Evolutionary conservation across 2,329 filamentous ascomycete species (phyloP), one percentile per base, ranked within the genome.

Genomic region (Diaporthe sp.): DNA sequence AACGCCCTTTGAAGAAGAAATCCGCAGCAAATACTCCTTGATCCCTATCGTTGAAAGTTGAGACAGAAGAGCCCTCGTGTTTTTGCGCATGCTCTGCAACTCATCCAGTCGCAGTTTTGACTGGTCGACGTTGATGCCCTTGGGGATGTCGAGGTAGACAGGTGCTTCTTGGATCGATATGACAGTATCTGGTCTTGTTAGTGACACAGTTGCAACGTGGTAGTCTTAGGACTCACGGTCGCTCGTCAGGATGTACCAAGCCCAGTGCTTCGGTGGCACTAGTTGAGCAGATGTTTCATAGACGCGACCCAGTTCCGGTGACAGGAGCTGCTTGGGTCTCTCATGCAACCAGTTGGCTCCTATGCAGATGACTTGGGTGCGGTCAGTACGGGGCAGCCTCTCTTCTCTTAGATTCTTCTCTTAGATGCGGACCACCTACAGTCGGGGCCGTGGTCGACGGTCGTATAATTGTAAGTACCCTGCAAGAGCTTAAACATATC

Each of bases 381-480:
- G 49, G 51, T 75, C 25, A 77, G 75, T 17, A 4, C n/a, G 7
- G 62, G 49, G 10, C 12, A 53, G 12, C 25, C 25, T 9, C 53
- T 31, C 53, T 15, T 10, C 17, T 39, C 4, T 28, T 17, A 3
- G 9, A 39, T 46, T 31, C 15, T 37, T 25, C 42, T 42, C 17
- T 44, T 44, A 19, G 17, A 7, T 51, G 39, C 44, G 44, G 31
- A 28, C 10, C 22, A 81, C 86, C 79, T 84, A 91, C 93, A 94
- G 81, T 87, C 88, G 22, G 87, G 84, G 0, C 93, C 93, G 81
- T 92, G 90, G 79, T 95, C 94, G 19, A 94, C 89, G 0, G 93
- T 93, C 19, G 92, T 92, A 82, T 94, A 95, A 81, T 95, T 93
- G 87, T 93, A 93, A n/a, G 94, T 92, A 73, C 92, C 89, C 77